Percentiles rank a stretch among this genome's conserved stretches.
phyloP scores from a whole-genome alignment of 2,329 filamentous ascomycete genomes.

The Fusarium abutilonis region DNA sequence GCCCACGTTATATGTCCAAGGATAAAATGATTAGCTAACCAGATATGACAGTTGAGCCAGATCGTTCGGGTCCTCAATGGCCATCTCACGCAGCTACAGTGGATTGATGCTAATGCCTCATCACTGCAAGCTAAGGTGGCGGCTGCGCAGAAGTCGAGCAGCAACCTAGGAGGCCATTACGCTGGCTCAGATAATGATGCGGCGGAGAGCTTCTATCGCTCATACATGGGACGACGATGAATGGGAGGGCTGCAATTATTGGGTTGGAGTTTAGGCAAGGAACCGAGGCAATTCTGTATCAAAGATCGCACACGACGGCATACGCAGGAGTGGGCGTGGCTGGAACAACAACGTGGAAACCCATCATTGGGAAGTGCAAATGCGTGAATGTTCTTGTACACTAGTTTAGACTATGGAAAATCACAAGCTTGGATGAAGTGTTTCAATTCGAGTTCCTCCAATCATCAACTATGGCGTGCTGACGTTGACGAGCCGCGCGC shows the following conservation, averaged over 20 bases:
- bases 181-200: constrained; percentile 73
- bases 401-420: constrained; percentile 48
- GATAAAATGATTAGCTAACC: constrained; percentile 41
- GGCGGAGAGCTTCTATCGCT: constrained; percentile 90
- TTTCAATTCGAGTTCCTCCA: constrained; percentile 20
- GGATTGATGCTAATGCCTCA: constrained; percentile 87
- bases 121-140: constrained; percentile 84
- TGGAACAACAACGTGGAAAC: constrained; percentile 25
- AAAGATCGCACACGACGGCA: constrained; percentile 26
- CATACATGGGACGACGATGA: constrained; percentile 80
- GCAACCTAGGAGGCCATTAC: constrained; percentile 66
- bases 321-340: constrained; percentile 9
- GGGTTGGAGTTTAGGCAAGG: constrained; percentile 43
- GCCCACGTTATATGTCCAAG: neutral
- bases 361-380: constrained; percentile 35
- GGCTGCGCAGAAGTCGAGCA: constrained; percentile 82
- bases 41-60: constrained; percentile 76
- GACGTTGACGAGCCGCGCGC: constrained; percentile 28
- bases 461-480: constrained; percentile 20
- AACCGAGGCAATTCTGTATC: constrained; percentile 29
- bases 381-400: constrained; percentile 53
- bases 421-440: constrained; percentile 35
- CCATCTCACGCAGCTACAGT: constrained; percentile 90
- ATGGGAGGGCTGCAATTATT: constrained; percentile 30
- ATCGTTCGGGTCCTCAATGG: constrained; percentile 95